A percentile compares a stretch with the other conserved stretches of the same genome.
These are phyloP conservation scores for Chlorella variabilis DNA, from an alignment of 163 green algal species.

Conservation along the genomic window DNA sequence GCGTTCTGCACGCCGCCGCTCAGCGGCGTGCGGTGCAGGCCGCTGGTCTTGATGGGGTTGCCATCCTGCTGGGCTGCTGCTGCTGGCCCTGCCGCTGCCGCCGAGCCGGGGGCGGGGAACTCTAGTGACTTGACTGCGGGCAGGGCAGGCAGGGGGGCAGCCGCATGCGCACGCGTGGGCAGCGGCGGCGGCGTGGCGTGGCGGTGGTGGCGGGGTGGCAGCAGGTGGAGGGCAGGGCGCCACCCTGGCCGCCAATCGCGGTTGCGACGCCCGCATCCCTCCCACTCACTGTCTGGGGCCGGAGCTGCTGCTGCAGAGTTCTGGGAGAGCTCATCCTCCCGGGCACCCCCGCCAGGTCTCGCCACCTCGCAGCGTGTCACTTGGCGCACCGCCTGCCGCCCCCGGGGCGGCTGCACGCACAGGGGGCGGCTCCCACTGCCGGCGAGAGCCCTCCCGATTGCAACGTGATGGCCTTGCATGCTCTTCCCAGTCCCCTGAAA, in stretches of 20 bases:
- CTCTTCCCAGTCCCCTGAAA: too few relatives aligned
- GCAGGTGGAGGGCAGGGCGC: background rate
- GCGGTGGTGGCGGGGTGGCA: too few relatives aligned
- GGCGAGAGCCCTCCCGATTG: too few relatives aligned
- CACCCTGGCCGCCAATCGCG: too few relatives aligned
- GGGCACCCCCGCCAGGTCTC: slow-evolving; percentile 6
- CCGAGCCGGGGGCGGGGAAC: slow-evolving; percentile 23
- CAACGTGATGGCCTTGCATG: background rate
- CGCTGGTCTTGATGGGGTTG: slow-evolving; percentile 63
- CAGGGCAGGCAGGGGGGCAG: background rate
- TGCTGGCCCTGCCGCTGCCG: background rate
- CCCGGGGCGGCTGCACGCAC: background rate
- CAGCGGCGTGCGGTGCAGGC: slow-evolving; percentile 79
- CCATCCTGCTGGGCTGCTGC: slow-evolving; percentile 15
- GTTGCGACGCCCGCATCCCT: background rate
- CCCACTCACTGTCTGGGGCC: slow-evolving; percentile 18
- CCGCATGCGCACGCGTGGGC: background rate
- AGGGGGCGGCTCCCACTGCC: background rate
- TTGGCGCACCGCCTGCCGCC: background rate
- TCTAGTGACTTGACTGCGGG: slow-evolving; percentile 20
- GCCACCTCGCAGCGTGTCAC: slow-evolving; percentile 19
- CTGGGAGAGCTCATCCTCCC: slow-evolving; percentile 18
- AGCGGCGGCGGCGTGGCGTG: too few relatives aligned
- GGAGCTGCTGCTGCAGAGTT: background rate
- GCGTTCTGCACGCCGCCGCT: slow-evolving; percentile 91